These are phyloP conservation scores for Gremmenia infestans DNA, from an alignment of 2,329 filamentous ascomycete species.

Conservation along the genomic window DNA sequence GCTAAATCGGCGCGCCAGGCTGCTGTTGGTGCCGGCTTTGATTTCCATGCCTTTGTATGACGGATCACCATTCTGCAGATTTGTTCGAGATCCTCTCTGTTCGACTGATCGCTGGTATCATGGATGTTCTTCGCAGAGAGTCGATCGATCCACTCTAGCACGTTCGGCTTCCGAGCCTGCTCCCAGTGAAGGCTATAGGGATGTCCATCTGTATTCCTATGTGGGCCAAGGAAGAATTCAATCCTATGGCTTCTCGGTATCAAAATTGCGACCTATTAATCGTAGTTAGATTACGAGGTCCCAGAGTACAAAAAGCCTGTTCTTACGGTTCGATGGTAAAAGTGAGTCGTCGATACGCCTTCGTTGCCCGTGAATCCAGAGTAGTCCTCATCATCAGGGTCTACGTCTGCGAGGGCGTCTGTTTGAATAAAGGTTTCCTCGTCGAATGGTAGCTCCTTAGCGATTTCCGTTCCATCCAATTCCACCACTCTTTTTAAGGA, in stretches of 20 bases:
- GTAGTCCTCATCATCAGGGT: conserved; percentile 18
- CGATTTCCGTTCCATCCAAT: conserved; percentile 12
- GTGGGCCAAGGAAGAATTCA: conserved; percentile 5
- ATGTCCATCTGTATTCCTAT: neutral
- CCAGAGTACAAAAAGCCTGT: neutral
- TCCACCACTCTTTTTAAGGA: conserved; percentile 11
- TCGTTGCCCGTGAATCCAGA: conserved; percentile 16
- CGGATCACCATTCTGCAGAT: conserved; percentile 6
- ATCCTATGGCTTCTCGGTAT: conserved; percentile 11
- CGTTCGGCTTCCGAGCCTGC: neutral
- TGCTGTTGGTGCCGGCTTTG: neutral
- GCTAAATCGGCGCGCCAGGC: neutral
- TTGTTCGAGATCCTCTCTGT: neutral
- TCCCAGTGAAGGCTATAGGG: neutral
- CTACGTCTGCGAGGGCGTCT: conserved; percentile 5
- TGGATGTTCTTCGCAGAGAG: neutral
- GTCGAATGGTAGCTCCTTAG: conserved; percentile 8
- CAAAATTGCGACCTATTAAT: conserved; percentile 8
- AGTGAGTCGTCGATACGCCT: conserved; percentile 9
- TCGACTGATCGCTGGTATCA: neutral
- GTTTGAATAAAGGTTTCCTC: conserved; percentile 7
- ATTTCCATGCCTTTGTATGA: neutral
- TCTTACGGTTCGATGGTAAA: conserved; percentile 18
- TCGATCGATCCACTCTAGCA: conserved; percentile 5
- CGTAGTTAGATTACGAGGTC: neutral